These are phyloP conservation scores for Myochromella boudieri DNA, from an alignment of 768 basidiomycete genomes.

Conservation along the genomic window DNA sequence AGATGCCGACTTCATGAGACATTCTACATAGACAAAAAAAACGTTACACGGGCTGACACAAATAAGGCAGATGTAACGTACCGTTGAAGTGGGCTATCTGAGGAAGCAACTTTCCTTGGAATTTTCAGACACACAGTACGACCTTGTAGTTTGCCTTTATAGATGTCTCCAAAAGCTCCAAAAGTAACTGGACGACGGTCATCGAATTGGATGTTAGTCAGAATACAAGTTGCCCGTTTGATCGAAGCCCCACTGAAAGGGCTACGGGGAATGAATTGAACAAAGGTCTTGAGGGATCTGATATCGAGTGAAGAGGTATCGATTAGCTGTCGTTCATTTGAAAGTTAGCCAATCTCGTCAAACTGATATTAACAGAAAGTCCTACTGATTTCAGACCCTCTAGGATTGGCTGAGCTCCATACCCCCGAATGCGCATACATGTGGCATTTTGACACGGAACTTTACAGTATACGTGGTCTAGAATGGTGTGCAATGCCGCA, in stretches of 20 bases:
- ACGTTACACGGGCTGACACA: neutral
- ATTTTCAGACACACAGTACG: constrained; percentile 4
- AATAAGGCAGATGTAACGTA: neutral
- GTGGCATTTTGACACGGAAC: neutral
- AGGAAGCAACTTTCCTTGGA: neutral
- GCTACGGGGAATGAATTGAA: neutral
- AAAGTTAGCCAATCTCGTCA: neutral
- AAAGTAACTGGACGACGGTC: constrained; percentile 1
- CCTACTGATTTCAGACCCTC: neutral
- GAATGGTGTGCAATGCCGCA: neutral
- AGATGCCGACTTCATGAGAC: constrained; percentile 4
- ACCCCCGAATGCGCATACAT: neutral
- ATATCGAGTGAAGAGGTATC: neutral
- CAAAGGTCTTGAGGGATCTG: neutral
- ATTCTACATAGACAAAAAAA: neutral
- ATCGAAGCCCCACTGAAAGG: neutral
- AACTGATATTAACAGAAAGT: neutral
- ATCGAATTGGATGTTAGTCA: neutral
- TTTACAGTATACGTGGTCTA: neutral
- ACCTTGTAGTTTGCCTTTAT: constrained; percentile 1
- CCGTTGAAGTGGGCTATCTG: constrained; percentile 1
- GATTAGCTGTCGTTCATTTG: neutral
- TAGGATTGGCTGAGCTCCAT: neutral
- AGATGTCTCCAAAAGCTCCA: constrained; percentile 1
- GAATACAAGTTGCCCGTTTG: neutral